These are phyloP conservation scores for Nicotiana undulata DNA, from an alignment of 257 asterid species.

Conservation along the genomic window DNA sequence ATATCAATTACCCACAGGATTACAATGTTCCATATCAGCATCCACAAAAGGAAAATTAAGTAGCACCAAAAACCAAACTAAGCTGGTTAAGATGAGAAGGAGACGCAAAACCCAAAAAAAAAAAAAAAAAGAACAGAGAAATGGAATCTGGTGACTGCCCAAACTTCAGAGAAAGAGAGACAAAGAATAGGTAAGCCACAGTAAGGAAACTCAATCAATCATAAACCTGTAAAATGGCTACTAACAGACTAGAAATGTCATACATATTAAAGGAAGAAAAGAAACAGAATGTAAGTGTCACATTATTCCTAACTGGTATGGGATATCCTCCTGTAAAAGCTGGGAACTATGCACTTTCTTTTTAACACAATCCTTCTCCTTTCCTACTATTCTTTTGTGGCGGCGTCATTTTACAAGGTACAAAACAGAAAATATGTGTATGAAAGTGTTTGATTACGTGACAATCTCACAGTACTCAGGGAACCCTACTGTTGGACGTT, in stretches of 20 bases:
- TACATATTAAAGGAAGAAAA: neutral
- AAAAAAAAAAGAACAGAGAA: neutral
- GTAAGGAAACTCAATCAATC: neutral
- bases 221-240: neutral
- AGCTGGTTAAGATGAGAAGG: conserved; percentile 1
- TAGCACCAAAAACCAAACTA: neutral
- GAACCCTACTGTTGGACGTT: neutral
- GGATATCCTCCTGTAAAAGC: neutral
- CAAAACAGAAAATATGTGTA: neutral
- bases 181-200: neutral
- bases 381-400: neutral
- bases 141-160: neutral
- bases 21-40: neutral
- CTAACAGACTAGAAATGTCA: neutral
- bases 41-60: neutral
- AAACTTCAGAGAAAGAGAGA: neutral
- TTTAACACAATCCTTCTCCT: neutral
- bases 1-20: neutral
- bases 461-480: neutral
- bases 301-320: neutral
- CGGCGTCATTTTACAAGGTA: neutral
- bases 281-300: neutral
- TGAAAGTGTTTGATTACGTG: neutral
- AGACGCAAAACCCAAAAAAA: neutral
- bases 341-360: neutral